phyloP scores from a whole-genome alignment of 2,329 filamentous ascomycete genomes.

The Trichoderma pleuroti region DNA sequence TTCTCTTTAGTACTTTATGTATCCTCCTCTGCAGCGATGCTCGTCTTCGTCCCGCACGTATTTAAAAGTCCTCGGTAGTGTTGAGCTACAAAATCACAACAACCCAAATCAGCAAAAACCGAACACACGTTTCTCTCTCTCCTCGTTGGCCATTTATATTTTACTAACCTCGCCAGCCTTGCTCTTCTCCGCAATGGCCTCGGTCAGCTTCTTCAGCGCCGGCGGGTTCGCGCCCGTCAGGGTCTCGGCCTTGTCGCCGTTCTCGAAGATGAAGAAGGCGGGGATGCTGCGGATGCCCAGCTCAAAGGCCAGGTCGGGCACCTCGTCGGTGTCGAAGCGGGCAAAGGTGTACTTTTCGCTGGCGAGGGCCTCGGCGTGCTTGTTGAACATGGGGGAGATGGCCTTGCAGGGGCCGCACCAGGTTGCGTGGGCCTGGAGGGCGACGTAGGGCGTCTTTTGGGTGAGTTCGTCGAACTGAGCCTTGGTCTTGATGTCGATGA shows the following conservation, averaged over 20 bases:
- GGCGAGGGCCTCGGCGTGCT: constrained; percentile 40
- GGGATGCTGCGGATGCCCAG: constrained; percentile 55
- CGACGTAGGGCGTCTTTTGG: constrained; percentile 47
- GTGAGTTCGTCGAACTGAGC: constrained; percentile 50
- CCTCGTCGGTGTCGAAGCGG: constrained; percentile 57
- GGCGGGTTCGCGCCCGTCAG: constrained; percentile 40
- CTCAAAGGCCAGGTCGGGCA: constrained; percentile 46
- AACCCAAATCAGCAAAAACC: not conserved
- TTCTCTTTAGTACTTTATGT: not conserved
- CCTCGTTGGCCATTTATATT: not conserved
- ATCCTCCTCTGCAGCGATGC: not conserved
- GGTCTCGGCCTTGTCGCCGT: constrained; percentile 46
- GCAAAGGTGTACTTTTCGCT: constrained; percentile 49
- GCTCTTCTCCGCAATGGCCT: constrained; percentile 26
- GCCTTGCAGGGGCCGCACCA: constrained; percentile 61
- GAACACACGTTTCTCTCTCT: not conserved
- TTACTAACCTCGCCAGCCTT: constrained; percentile 18
- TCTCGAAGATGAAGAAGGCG: constrained; percentile 58
- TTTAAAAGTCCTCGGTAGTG: not conserved
- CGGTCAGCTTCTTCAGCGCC: constrained; percentile 31
- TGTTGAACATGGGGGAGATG: constrained; percentile 53
- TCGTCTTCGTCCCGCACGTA: not conserved
- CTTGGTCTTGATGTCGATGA: constrained; percentile 39
- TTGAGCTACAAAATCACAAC: not conserved
- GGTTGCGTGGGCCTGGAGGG: constrained; percentile 55